Percentiles rank a stretch among this genome's conserved stretches.
These are phyloP conservation scores for Nemania sp. DNA, from an alignment of 2,329 filamentous ascomycete genomes.

Conservation along the genomic window DNA sequence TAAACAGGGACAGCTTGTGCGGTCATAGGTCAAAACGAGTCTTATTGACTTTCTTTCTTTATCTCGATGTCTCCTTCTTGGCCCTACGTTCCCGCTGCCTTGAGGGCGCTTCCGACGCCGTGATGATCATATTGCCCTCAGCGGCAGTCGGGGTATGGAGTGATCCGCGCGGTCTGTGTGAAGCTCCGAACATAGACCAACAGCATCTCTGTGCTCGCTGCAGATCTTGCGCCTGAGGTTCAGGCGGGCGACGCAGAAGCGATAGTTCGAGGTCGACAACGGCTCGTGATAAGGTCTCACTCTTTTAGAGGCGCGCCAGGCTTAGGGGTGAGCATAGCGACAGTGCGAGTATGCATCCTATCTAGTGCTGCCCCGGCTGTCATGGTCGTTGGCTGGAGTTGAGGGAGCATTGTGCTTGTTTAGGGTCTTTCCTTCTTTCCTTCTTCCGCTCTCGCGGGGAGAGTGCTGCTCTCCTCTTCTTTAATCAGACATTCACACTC, in stretches of 20 bases:
- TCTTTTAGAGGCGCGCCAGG: conserved; percentile 87
- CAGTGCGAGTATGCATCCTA: conserved; percentile 81
- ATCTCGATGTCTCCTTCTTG: background rate
- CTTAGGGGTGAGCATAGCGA: conserved; percentile 80
- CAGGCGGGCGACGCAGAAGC: conserved; percentile 81
- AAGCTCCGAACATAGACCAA: conserved; percentile 95
- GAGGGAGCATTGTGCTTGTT: conserved; percentile 7
- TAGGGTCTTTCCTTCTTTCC: background rate
- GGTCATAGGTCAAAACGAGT: too few relatives aligned
- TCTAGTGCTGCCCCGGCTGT: conserved; percentile 94
- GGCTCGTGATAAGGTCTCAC: conserved; percentile 88
- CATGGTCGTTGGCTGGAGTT: conserved; percentile 87
- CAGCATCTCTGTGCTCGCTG: conserved; percentile 92
- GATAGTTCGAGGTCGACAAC: conserved; percentile 95
- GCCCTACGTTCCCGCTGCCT: conserved; percentile 44
- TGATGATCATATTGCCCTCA: conserved; percentile 97
- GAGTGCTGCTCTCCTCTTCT: too few relatives aligned
- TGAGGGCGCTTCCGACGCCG: conserved; percentile 94
- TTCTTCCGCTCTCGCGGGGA: background rate
- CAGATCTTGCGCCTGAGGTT: conserved; percentile 89
- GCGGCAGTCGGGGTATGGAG: conserved; percentile 92
- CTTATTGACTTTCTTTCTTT: too few relatives aligned
- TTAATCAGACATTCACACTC: too few relatives aligned
- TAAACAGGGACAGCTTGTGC: too few relatives aligned
- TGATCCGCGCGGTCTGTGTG: conserved; percentile 85